Conservation (phyloP, 345 rosid genomes). For the Syzygium aromaticum region DNA sequence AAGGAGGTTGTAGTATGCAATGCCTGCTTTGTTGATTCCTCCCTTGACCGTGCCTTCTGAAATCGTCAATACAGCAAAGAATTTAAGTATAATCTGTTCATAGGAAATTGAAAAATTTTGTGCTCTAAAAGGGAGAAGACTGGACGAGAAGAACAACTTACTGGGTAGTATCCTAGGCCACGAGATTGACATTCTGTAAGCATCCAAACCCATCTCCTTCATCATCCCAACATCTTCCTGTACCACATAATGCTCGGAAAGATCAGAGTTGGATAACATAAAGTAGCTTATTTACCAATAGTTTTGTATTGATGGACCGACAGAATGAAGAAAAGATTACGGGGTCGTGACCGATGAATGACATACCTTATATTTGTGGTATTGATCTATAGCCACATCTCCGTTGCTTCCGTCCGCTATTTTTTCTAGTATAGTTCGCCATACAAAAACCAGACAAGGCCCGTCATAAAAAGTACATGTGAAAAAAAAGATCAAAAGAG, state of each 20-base stretch:
- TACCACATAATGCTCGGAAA: not conserved
- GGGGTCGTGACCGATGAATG: too few relatives aligned
- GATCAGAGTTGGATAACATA: not conserved
- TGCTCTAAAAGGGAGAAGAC: not conserved
- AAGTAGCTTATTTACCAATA: not conserved
- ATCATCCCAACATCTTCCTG: constrained; percentile 6
- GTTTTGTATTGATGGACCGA: not conserved
- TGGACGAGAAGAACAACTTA: not conserved
- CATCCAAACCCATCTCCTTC: constrained; percentile 10
- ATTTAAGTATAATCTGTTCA: not conserved
- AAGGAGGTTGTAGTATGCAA: constrained; percentile 20
- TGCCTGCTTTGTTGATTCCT: constrained; percentile 13
- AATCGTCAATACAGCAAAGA: constrained; percentile 12
- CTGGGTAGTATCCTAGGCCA: constrained; percentile 14
- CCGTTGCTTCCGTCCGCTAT: constrained; percentile 41
- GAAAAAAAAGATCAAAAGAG: not conserved
- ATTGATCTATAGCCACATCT: constrained; percentile 36
- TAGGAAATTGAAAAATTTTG: not conserved
- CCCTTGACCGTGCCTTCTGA: constrained; percentile 19
- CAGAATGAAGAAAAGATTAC: not conserved
- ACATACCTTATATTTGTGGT: constrained; percentile 47
- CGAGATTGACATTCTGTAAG: constrained; percentile 11
- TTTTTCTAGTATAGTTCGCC: constrained; percentile 10
- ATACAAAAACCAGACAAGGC: not conserved
- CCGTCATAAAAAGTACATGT: not conserved